A percentile compares a stretch with the other conserved stretches of the same genome.
Evolutionary conservation across 202 grass and related monocot species (phyloP).

Genomic region (Musa balbisiana): DNA sequence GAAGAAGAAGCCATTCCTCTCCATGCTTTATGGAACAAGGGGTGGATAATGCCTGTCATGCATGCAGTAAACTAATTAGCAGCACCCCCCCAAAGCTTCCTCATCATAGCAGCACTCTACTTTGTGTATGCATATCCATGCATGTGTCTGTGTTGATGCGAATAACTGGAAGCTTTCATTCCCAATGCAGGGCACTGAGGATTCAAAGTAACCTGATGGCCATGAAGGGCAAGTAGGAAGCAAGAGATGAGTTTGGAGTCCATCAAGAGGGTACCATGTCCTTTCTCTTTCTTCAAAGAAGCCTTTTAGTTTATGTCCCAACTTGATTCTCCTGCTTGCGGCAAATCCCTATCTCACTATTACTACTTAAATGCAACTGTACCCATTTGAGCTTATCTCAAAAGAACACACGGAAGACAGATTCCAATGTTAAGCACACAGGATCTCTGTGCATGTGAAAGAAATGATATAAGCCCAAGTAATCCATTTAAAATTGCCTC

Average conservation of each 20-base stretch:
- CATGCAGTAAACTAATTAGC: background rate
- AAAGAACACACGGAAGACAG: background rate
- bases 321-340: slow-evolving; percentile 38
- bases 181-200: slow-evolving; percentile 25
- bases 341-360: slow-evolving; percentile 25
- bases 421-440: slow-evolving; percentile 6
- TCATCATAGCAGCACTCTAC: slow-evolving; percentile 7
- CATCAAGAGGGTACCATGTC: slow-evolving; percentile 39
- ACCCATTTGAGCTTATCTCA: slow-evolving; percentile 26
- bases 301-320: slow-evolving; percentile 38
- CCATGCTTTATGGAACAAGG: slow-evolving; percentile 19
- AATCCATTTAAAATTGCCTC: background rate
- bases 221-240: slow-evolving; percentile 32
- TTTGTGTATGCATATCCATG: slow-evolving; percentile 24
- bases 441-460: background rate
- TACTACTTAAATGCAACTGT: slow-evolving; percentile 29
- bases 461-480: background rate
- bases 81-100: background rate
- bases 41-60: background rate
- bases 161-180: slow-evolving; percentile 3
- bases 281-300: slow-evolving; percentile 41
- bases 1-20: background rate
- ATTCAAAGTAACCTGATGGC: background rate
- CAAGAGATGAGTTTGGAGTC: slow-evolving; percentile 34
- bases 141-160: slow-evolving; percentile 41